These are phyloP conservation scores for Graphilbum sp. DNA, from an alignment of 2,329 filamentous ascomycete genomes.

Conservation along the genomic window DNA sequence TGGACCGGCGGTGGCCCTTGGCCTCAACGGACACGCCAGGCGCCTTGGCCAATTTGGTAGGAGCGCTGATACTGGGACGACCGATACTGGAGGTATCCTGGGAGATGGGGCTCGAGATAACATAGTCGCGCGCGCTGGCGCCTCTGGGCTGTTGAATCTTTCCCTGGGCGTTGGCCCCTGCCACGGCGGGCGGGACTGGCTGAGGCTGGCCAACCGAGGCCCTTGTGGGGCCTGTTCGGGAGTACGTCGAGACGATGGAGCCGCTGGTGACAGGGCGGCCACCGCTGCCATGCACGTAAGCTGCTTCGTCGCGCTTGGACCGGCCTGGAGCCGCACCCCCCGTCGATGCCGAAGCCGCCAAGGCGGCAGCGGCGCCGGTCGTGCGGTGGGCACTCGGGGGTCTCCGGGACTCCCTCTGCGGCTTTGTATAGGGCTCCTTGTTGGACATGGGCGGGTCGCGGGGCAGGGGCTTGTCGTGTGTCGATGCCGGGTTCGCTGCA, in stretches of 20 bases:
- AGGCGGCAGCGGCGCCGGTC: conserved; percentile 17
- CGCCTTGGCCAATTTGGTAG: too few species aligned
- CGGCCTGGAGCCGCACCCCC: neutral
- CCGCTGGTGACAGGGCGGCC: conserved; percentile 63
- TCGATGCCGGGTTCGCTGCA: conserved; percentile 9
- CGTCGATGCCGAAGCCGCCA: conserved; percentile 29
- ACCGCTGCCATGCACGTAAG: conserved; percentile 33
- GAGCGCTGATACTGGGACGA: conserved; percentile 43
- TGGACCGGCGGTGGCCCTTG: conserved; percentile 51
- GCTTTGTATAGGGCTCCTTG: conserved; percentile 26
- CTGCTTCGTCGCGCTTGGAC: conserved; percentile 31
- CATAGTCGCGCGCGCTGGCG: conserved; percentile 42
- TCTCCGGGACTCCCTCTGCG: conserved; percentile 20
- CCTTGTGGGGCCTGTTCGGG: conserved; percentile 45
- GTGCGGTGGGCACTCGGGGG: conserved; percentile 32
- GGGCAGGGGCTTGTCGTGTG: conserved; percentile 43
- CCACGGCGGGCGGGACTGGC: conserved; percentile 72
- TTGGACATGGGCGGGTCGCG: conserved; percentile 34
- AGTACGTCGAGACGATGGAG: conserved; percentile 53
- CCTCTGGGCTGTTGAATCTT: conserved; percentile 67
- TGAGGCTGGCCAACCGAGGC: conserved; percentile 82
- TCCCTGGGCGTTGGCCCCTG: conserved; percentile 76
- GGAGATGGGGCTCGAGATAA: conserved; percentile 51
- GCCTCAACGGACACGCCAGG: too few species aligned
- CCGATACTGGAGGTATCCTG: conserved; percentile 37